Base-by-base conservation (phyloP, 345 rosid species). In the Draba incana region DNA sequence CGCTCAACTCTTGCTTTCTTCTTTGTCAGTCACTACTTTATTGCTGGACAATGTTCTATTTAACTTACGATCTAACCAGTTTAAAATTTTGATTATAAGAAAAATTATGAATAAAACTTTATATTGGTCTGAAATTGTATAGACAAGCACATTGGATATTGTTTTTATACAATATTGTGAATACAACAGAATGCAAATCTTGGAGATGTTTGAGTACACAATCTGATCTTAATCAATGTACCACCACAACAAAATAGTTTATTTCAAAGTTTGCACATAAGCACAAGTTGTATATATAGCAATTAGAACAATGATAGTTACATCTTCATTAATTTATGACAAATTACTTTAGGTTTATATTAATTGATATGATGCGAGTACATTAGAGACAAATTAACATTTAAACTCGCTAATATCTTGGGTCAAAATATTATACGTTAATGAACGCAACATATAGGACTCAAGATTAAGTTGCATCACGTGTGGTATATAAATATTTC, bases 341-440 rank as follows among this genome's bases (percentile, higher is more conserved):
- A 42, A 57, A 35, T 10, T 25, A 64, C 27, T 10, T 72, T 54
- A 37, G 16, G 42, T 37, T 38, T 14, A 47, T 41, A 56, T 11
- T 31, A 49, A 41, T 64, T 25, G 14, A 39, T 50, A 56, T 46
- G 64, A 16, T 72, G 10, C 28, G 23, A 72, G 3, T 47, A 56
- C 58, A 55, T 35, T 25, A 8, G n/a, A 27, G 50, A 72, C 47
- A 70, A 71, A 16, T 1, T 3, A 45, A 38, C 24, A 55, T 49
- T 33, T 71, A 62, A 65, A 57, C 52, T 47, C 23, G 44, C 60
- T 28, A 56, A 72, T 57, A 64, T 37, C 45, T 45, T 65, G 54
- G 52, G 37, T 59, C 61, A 53, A 42, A 41, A 23, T 27, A 13
- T 23, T 52, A 44, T 67, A 38, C 54, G 56, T 55, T 38, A 9